Conservation (phyloP, 805 yeast genomes). For the Helenozyma rhizophorensis region DNA sequence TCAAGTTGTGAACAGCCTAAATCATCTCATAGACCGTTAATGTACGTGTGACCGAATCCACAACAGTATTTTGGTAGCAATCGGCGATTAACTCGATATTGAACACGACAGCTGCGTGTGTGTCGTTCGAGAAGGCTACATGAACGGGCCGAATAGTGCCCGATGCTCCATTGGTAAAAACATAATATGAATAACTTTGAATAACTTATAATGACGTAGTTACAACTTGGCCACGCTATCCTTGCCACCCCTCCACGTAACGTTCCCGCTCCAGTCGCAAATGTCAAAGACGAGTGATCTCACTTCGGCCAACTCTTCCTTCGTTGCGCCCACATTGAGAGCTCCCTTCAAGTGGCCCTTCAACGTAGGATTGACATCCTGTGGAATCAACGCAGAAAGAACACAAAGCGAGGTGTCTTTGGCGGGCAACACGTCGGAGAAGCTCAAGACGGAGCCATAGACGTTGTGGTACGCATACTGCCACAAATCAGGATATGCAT, state of each 20-base stretch:
- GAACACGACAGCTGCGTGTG: too few relatives aligned
- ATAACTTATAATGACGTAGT: neutral
- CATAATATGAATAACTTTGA: too few relatives aligned
- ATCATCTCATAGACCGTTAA: neutral
- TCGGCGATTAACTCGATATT: too few relatives aligned
- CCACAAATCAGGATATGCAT: slow-evolving; percentile 86
- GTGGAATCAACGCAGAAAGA: slow-evolving; percentile 79
- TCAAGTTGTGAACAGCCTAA: slow-evolving; percentile 36
- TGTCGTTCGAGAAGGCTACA: too few relatives aligned
- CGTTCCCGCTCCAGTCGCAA: slow-evolving; percentile 69
- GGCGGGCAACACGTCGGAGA: slow-evolving; percentile 54
- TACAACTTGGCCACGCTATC: slow-evolving; percentile 51
- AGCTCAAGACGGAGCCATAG: slow-evolving; percentile 75
- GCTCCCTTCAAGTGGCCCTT: slow-evolving; percentile 92
- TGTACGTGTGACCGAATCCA: neutral
- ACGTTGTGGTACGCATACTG: slow-evolving; percentile 65
- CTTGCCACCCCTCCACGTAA: slow-evolving; percentile 46
- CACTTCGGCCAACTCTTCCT: slow-evolving; percentile 56
- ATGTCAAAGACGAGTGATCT: slow-evolving; percentile 61
- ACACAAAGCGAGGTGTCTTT: slow-evolving; percentile 74
- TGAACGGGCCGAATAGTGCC: too few relatives aligned
- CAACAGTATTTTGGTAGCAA: too few relatives aligned
- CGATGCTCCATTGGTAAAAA: too few relatives aligned
- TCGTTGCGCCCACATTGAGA: slow-evolving; percentile 66
- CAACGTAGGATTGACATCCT: slow-evolving; percentile 88